These are phyloP conservation scores for Scenedesmus sp. DNA, from an alignment of 163 green algal species.

Conservation along the genomic window DNA sequence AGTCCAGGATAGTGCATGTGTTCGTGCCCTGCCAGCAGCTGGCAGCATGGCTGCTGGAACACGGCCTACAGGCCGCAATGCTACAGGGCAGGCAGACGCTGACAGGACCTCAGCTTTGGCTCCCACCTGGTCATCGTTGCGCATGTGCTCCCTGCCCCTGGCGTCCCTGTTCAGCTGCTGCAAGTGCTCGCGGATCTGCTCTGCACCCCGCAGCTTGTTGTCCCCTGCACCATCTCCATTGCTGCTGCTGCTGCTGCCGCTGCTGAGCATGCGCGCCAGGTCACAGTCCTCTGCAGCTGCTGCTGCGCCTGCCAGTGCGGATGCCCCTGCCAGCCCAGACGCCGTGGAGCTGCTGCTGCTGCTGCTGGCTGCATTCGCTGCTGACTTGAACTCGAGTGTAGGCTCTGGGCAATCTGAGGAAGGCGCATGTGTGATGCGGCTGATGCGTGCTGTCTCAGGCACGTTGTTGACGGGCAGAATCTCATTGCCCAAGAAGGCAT, in stretches of 20 bases:
- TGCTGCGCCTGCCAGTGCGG: not conserved
- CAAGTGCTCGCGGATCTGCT: slow-evolving; percentile 64
- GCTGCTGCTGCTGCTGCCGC: not conserved
- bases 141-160: slow-evolving; percentile 43
- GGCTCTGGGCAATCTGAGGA: slow-evolving; percentile 11
- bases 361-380: not conserved
- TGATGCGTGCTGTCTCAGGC: slow-evolving; percentile 76
- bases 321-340: not conserved
- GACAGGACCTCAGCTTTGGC: slow-evolving; percentile 9
- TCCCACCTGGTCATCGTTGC: slow-evolving; percentile 46
- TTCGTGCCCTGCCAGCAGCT: too few species aligned
- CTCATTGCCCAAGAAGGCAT: slow-evolving; percentile 70
- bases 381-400: slow-evolving; percentile 22
- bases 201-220: slow-evolving; percentile 33
- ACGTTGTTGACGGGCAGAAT: slow-evolving; percentile 79
- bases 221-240: not conserved
- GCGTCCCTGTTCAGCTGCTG: slow-evolving; percentile 73
- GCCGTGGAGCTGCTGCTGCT: not conserved
- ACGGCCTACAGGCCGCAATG: not conserved
- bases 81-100: not conserved
- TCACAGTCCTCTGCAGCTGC: slow-evolving; percentile 3
- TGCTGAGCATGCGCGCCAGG: not conserved
- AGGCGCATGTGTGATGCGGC: slow-evolving; percentile 65
- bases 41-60: not conserved
- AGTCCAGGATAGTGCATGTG: too few species aligned